Base-by-base conservation (phyloP, 805 yeast species). In the Lipomyces kockii region DNA sequence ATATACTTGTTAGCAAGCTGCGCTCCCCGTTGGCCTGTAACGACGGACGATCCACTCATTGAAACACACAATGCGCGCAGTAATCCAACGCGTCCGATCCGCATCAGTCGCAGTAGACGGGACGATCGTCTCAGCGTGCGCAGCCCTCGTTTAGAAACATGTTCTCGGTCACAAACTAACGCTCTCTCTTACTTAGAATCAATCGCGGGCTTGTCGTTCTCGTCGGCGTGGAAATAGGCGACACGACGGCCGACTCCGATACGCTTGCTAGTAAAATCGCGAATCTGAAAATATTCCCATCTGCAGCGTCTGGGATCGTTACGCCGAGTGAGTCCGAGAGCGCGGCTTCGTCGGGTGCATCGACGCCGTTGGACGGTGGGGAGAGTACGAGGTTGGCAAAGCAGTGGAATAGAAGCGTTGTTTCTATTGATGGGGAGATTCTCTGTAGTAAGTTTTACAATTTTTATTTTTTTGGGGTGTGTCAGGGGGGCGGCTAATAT, bases 61-160 rank as follows among this genome's bases (percentile, higher is more conserved):
- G 20, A 17, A n/a, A 43, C 5, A 9, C 39, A 55, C 29, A 22
- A 94, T 94, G 99, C 89, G 87, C 77, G 91, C 93, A 2, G 97
- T 95, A 0, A 85, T 95, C 43, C 99, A 95, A 76, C 87, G 90
- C 75, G 98, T 94, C 6, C 90, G 89, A 69, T 83, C 85, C 58
- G 98, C 98, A 0, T 89, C 97, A 0, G 99, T 95, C 0, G 86
- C 91, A 0, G 99, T 95, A 0, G 91, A 92, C 61, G 80, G 82
- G 8, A 76, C 83, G 61, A 81, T 90, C 0, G 85, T 93, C 0
- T 92, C 98, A 0, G 81, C 85, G 87, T 85, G 77, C 52, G 77
- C 71, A 1, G 20, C 29, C 29, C n/a, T 57, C 34, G 12, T 25
- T n/a, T 14, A 34, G 11, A 27, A 51, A 2, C 20, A 1, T 4